Conservation (phyloP, 1,139 yeast species). For the Candida sojae region DNA sequence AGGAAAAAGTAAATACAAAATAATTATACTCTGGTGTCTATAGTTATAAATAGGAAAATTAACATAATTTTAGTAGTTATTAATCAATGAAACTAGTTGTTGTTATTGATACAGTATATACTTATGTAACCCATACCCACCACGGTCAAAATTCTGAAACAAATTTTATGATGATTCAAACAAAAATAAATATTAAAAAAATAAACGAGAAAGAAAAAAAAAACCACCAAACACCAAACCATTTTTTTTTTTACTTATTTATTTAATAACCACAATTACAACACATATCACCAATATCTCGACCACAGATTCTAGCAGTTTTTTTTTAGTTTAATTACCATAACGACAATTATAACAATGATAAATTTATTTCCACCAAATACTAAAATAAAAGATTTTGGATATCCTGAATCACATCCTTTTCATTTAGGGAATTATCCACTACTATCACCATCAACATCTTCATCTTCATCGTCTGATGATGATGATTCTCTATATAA, state of each 20-base stretch:
- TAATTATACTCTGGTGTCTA: no score
- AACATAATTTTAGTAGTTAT: no score
- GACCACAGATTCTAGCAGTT: no score
- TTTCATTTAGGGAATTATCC: conserved; percentile 11
- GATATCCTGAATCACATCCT: conserved; percentile 59
- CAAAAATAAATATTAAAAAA: not conserved
- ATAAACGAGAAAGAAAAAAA: not conserved
- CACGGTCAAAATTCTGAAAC: no score
- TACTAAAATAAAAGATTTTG: conserved; percentile 72
- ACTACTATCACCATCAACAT: conserved; percentile 53
- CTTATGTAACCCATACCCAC: no score
- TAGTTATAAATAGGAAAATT: no score
- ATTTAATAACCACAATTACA: no score
- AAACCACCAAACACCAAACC: not conserved
- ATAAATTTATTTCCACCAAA: conserved; percentile 21
- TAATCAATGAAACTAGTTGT: no score
- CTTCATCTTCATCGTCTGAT: conserved; percentile 11
- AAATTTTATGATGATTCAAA: not conserved
- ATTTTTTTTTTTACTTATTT: not conserved
- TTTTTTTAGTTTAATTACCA: no score
- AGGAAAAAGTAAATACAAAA: no score
- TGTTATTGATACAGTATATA: no score
- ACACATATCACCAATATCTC: no score
- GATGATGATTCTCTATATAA: not conserved
- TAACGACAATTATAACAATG: not conserved